Evolutionary conservation across 768 basidiomycete genomes (phyloP).

Genomic region (Serpula lacrymans): DNA sequence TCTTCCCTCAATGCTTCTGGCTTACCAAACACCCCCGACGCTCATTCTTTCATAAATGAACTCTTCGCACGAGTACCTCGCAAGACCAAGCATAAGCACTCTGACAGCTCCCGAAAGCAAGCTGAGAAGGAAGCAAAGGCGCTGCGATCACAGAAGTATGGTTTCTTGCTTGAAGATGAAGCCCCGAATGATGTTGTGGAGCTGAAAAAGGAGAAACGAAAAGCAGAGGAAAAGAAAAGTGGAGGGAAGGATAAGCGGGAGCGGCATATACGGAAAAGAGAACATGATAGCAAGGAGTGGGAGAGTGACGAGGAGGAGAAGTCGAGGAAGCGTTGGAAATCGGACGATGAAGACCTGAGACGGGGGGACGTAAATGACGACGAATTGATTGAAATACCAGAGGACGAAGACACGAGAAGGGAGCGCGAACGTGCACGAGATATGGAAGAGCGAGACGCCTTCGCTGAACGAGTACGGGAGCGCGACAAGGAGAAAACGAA

Average conservation of each 20-base stretch:
- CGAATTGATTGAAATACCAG: constrained; percentile 42
- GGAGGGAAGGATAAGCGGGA: constrained; percentile 52
- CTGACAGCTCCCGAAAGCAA: constrained; percentile 51
- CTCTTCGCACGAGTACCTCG: constrained; percentile 77
- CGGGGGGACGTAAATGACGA: constrained; percentile 27
- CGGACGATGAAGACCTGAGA: constrained; percentile 38
- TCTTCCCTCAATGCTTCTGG: constrained; percentile 71
- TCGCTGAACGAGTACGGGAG: constrained; percentile 81
- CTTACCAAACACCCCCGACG: constrained; percentile 75
- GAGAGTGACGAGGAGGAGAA: constrained; percentile 88
- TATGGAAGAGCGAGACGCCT: constrained; percentile 84
- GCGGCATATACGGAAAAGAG: constrained; percentile 72
- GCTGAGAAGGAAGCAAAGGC: constrained; percentile 74
- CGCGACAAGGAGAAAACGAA: constrained; percentile 85
- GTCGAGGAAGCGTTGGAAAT: constrained; percentile 58
- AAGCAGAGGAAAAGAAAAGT: constrained; percentile 35
- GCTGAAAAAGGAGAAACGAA: constrained; percentile 26
- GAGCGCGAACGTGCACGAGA: constrained; percentile 81
- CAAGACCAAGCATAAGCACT: constrained; percentile 67
- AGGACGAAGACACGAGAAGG: constrained; percentile 68
- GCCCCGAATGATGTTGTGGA: constrained; percentile 39
- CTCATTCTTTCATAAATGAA: constrained; percentile 75
- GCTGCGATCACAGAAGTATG: constrained; percentile 69
- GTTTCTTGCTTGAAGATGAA: constrained; percentile 82
- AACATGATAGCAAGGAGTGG: constrained; percentile 81